Percentiles rank a stretch among this genome's conserved stretches.
phyloP scores from a whole-genome alignment of 768 basidiomycete species.

The Tulasnella sp. region DNA sequence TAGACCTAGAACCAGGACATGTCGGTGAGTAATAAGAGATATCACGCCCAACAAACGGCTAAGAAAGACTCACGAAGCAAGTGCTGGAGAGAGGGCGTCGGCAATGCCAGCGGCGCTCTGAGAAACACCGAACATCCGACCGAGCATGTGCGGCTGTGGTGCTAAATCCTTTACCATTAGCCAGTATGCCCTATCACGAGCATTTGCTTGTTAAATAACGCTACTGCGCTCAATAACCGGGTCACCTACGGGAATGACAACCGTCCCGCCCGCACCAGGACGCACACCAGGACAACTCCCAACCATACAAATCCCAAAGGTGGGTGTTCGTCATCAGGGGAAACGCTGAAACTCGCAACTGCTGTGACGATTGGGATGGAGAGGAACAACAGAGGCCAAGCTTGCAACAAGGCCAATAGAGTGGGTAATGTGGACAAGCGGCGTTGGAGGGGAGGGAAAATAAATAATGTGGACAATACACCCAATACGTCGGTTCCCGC shows the following conservation, averaged over 20 bases:
- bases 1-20: background rate
- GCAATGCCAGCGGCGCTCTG: background rate
- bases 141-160: background rate
- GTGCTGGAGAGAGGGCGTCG: background rate
- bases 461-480: background rate
- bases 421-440: no score
- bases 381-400: no score
- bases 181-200: background rate
- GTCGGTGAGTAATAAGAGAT: background rate
- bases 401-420: no score
- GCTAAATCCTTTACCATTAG: background rate
- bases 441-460: background rate
- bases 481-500: background rate
- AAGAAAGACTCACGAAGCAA: background rate
- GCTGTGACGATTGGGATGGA: no score
- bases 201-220: background rate
- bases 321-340: background rate
- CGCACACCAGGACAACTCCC: background rate
- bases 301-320: background rate
- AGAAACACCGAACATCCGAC: background rate
- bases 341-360: background rate
- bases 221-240: background rate
- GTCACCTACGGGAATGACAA: background rate
- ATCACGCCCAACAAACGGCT: background rate
- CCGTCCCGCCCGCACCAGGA: background rate